Percentiles rank a stretch among this genome's conserved stretches.
These are phyloP conservation scores for Raffaelea albimanens DNA, from an alignment of 2,329 filamentous ascomycete species.

Conservation along the genomic window DNA sequence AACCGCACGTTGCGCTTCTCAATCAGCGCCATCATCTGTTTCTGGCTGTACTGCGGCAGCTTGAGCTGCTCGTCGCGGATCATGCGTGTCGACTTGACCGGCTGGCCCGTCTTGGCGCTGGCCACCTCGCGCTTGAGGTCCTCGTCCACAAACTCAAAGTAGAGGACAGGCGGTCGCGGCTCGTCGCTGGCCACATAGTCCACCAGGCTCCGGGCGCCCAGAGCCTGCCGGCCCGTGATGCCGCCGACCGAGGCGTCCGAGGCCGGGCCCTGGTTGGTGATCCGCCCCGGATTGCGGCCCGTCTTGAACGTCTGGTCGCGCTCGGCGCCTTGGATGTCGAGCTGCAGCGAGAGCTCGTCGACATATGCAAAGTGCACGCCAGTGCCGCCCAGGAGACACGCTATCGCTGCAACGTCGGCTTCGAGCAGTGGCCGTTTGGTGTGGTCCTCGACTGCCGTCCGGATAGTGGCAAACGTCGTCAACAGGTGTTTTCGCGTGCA, in stretches of 20 bases:
- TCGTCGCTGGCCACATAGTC: neutral
- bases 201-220: conserved; percentile 17
- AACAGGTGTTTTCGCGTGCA: conserved; percentile 85
- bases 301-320: conserved; percentile 56
- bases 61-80: conserved; percentile 71
- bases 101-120: conserved; percentile 63
- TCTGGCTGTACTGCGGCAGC: conserved; percentile 88
- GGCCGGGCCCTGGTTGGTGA: conserved; percentile 32
- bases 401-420: conserved; percentile 75
- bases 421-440: conserved; percentile 60
- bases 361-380: conserved; percentile 78
- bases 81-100: conserved; percentile 56
- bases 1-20: conserved; percentile 86
- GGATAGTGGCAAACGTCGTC: conserved; percentile 86
- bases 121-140: conserved; percentile 76
- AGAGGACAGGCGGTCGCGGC: conserved; percentile 52
- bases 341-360: conserved; percentile 72
- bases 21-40: conserved; percentile 81
- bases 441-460: conserved; percentile 73
- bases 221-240: conserved; percentile 36
- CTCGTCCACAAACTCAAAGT: conserved; percentile 89
- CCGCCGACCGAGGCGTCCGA: conserved; percentile 49
- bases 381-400: conserved; percentile 29
- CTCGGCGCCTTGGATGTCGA: conserved; percentile 63
- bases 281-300: conserved; percentile 30